phyloP scores from a whole-genome alignment of 108 stramenopile species.

The Pelagomonas calceolata region DNA sequence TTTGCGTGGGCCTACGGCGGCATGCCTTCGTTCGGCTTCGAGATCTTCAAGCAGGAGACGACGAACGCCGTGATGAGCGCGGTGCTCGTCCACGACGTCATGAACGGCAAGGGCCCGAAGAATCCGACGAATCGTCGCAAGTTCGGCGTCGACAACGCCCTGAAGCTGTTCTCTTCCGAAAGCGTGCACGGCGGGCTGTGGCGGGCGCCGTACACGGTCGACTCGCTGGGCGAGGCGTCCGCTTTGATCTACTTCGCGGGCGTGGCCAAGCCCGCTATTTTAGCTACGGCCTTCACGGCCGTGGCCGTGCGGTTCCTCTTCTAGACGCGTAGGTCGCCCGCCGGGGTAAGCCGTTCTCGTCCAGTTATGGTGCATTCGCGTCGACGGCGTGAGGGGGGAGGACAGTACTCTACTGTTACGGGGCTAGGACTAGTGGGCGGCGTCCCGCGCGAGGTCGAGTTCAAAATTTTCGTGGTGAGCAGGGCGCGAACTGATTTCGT shows the following conservation, averaged over 20 bases:
- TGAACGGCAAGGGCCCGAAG: conserved; percentile 53
- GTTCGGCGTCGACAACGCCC: conserved; percentile 67
- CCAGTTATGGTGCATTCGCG: no score
- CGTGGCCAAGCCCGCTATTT: conserved; percentile 50
- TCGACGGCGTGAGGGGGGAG: no score
- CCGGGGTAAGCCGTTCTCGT: no score
- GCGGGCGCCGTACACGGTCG: conserved; percentile 85
- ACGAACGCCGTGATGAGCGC: conserved; percentile 94
- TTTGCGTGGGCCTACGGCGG: conserved; percentile 98
- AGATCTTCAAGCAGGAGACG: conserved; percentile 90
- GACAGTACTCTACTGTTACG: no score
- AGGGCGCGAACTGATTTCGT: no score
- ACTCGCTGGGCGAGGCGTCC: conserved; percentile 84
- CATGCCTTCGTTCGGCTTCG: conserved; percentile 92
- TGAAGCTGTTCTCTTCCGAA: conserved; percentile 83
- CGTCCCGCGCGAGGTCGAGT: no score
- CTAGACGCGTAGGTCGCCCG: no score
- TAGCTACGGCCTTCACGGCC: no score
- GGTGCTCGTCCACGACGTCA: conserved; percentile 78
- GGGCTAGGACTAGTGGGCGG: no score
- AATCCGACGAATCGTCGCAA: conserved; percentile 49
- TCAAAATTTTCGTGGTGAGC: no score
- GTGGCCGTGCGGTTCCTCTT: no score
- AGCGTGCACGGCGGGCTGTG: conserved; percentile 88
- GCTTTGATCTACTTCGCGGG: conserved; percentile 80